These are phyloP conservation scores for Fusarium praegraminearum DNA, from an alignment of 2,329 filamentous ascomycete genomes.

Conservation along the genomic window DNA sequence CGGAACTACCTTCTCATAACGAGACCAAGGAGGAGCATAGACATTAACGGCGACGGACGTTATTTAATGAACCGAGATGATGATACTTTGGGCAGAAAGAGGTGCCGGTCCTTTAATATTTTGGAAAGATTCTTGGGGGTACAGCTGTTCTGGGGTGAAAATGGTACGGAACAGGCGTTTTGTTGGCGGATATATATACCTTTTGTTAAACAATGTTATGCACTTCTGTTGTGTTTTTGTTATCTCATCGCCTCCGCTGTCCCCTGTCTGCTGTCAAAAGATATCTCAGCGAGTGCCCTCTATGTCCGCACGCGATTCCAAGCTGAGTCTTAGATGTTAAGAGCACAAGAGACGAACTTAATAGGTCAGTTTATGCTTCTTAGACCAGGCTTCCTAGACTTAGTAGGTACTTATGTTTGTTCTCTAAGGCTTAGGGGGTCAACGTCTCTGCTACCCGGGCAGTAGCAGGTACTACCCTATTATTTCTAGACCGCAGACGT, in stretches of 20 bases:
- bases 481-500: not conserved
- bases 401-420: not conserved
- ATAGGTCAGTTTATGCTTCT: not conserved
- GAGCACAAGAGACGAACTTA: not conserved
- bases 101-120: constrained; percentile 6
- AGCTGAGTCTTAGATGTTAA: not conserved
- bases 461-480: too few species aligned
- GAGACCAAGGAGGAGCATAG: constrained; percentile 62
- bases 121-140: not conserved
- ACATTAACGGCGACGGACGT: constrained; percentile 7
- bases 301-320: not conserved
- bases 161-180: constrained; percentile 26
- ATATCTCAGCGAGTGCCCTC: not conserved
- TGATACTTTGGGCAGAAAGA: not conserved
- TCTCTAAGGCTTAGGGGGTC: not conserved
- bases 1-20: constrained; percentile 60
- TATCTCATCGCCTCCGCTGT: not conserved
- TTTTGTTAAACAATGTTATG: constrained; percentile 15
- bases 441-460: too few species aligned
- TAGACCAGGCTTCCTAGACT: not conserved
- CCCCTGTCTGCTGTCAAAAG: not conserved
- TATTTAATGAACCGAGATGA: not conserved
- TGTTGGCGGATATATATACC: constrained; percentile 22
- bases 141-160: constrained; percentile 15
- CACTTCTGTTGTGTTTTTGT: not conserved